Evolutionary conservation across 805 yeast genomes (phyloP).

Genomic region (Yamadazyma olivae): DNA sequence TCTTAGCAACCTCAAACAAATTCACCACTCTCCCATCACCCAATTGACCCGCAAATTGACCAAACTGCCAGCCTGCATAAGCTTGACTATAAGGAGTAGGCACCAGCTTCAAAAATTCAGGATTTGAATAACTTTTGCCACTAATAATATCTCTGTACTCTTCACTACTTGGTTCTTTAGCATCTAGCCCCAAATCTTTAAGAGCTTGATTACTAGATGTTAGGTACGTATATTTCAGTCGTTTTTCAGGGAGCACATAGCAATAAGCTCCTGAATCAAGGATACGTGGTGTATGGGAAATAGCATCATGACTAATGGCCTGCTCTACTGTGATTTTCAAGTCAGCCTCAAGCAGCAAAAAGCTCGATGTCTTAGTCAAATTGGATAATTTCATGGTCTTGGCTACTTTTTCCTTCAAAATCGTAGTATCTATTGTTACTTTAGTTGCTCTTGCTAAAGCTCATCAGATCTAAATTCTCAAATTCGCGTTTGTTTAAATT

Average conservation of each 20-base stretch:
- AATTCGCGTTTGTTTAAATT: too few relatives aligned
- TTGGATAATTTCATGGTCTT: conserved; percentile 13
- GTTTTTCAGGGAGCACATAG: conserved; percentile 64
- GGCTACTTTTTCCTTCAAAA: too few relatives aligned
- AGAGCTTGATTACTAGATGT: conserved; percentile 61
- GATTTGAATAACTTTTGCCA: conserved; percentile 47
- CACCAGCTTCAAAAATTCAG: conserved; percentile 22
- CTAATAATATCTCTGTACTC: conserved; percentile 53
- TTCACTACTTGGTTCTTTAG: conserved; percentile 35
- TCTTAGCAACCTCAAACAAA: conserved; percentile 64
- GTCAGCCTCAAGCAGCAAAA: conserved; percentile 29
- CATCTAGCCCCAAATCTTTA: conserved; percentile 54
- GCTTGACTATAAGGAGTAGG: conserved; percentile 85
- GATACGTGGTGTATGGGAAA: conserved; percentile 36
- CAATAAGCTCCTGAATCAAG: conserved; percentile 64
- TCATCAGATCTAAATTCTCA: too few relatives aligned
- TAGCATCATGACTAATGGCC: conserved; percentile 29
- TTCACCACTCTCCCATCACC: conserved; percentile 94
- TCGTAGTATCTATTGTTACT: too few relatives aligned
- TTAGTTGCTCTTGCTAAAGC: too few relatives aligned
- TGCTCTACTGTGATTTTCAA: conserved; percentile 13
- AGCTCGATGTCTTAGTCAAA: conserved; percentile 28
- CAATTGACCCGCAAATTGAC: conserved; percentile 92
- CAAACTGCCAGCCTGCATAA: conserved; percentile 96
- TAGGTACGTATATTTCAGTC: conserved; percentile 52